Base-by-base conservation (phyloP, 1,284 basidiomycete genomes). In the Irpex rosettiformis region DNA sequence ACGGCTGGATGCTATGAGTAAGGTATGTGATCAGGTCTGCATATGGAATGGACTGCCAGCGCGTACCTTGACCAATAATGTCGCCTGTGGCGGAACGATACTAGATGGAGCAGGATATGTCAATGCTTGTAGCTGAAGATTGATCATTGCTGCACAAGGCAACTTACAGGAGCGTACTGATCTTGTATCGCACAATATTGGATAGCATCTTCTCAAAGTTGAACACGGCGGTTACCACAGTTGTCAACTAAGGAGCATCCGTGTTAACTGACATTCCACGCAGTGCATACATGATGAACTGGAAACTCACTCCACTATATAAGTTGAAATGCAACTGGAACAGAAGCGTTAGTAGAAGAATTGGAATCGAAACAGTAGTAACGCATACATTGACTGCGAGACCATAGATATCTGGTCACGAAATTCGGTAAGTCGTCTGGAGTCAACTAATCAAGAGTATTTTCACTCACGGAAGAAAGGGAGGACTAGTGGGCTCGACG, bases 201-300 rank as follows among this genome's bases (percentile, higher is more conserved):
- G 82, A 76, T 33, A 90, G 78, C 75, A 89, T 87, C 22, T 78
- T 76, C 22, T 77, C 73, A 56, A 89, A 85, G 62, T 81, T 84
- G 70, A 92, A 93, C 64, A 82, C 88, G 0, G 84, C 79, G 1
- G 89, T 72, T 7, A 91, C 77, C 18, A 92, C 86, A 22, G 88
- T 56, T 2, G 67, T 62, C 27, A 64, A 61, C 69, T 70, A 24
- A 3, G n/a, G 30, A 10, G 5, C 18, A 29, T 37, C 33, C 10
- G 10, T 10, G 10, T 24, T 21, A 24, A 21, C 18, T 47, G 43
- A n/a, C 10, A 7, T 47, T 24, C 2, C 10, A 3, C 22, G 2
- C 22, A n/a, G 64, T 22, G 64, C 55, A 7, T 56, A 43, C 18
- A 25, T 33, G 49, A 56, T 45, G 30, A 54, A 27, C 58, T 33